Evolutionary conservation across 495 filamentous ascomycete species (phyloP).

Genomic region (Hyaloscypha bicolor): DNA sequence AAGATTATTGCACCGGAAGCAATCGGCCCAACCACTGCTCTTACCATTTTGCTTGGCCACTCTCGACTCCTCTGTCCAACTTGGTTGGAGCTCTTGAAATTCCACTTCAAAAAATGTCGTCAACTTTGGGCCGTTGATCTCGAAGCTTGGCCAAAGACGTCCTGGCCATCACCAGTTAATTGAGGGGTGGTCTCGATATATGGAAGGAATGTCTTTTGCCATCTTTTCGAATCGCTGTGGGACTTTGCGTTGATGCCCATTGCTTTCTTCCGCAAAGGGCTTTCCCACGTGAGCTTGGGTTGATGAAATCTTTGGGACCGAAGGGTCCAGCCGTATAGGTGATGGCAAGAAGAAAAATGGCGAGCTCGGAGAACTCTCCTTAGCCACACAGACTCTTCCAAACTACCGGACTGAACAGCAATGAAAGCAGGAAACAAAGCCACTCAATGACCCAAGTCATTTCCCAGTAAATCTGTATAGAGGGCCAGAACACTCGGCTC

Average conservation of each 20-base stretch:
- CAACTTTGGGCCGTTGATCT: conserved; percentile 61
- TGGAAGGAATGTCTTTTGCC: too few species aligned
- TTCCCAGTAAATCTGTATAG: too few species aligned
- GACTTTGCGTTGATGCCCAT: too few species aligned
- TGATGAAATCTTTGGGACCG: neutral
- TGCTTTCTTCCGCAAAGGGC: neutral
- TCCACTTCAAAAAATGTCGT: conserved; percentile 65
- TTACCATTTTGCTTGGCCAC: conserved; percentile 61
- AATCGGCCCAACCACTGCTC: conserved; percentile 68
- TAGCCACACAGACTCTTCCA: too few species aligned
- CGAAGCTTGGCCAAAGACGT: conserved; percentile 66
- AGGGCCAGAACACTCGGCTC: too few species aligned
- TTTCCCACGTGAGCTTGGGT: neutral
- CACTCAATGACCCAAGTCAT: too few species aligned
- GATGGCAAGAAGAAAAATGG: neutral
- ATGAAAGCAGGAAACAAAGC: too few species aligned
- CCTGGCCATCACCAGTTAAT: conserved; percentile 65
- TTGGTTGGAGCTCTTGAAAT: conserved; percentile 73
- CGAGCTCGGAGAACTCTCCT: too few species aligned
- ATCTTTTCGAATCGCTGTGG: too few species aligned
- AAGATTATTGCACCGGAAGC: conserved; percentile 59
- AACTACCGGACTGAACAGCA: too few species aligned
- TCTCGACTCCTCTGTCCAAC: conserved; percentile 77
- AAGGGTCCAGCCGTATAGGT: neutral
- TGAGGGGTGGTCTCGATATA: too few species aligned